Base-by-base conservation (phyloP, 2,329 filamentous ascomycete genomes). In the Leptographium galeiforme region DNA sequence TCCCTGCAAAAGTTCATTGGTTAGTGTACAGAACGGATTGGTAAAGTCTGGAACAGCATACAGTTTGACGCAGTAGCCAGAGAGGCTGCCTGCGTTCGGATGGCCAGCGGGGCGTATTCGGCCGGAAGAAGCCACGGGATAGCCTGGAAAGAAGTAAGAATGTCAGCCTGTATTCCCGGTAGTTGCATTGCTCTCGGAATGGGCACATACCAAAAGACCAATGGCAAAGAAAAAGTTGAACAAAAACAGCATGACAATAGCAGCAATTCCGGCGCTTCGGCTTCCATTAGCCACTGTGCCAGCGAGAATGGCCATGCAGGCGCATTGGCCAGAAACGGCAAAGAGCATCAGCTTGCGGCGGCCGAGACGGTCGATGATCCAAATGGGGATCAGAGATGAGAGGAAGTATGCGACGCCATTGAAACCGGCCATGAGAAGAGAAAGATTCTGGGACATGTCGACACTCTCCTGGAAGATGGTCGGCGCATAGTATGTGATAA, bases 331-430 rank as follows among this genome's bases (percentile, higher is more conserved):
- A 40, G 81, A 67, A 39, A 75, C 82, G 60, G 84, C 83, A 39
- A 81, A 70, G 53, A 87, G 81, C 61, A 87, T 74, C 54, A 87
- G 70, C 70, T 82, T 81, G 59, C 83, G 82, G 52, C 84, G 76
- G 43, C 84, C 84, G 58, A 84, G 86, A 47, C 82, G 76, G 64
- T 88, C 84, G 34, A 85, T 79, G 10, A 59, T 36, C 25, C 56
- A 50, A 50, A 54, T 52, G 12, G 57, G 47, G 1, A 52, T 50
- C 33, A 51, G 53, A 1, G 56, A 53, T 0, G 56, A 55, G 3
- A 58, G 36, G 34, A 67, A 55, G 54, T 66, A 67, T 48, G 57
- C 60, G 39, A 64, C 59, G 0, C 62, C 63, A 52, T 58, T 79
- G 60, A 71, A 74, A 0, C 75, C 76, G 0, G 76, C 72, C 16